phyloP scores from a whole-genome alignment of 129 eudicot species.

The Tagetes erecta region DNA sequence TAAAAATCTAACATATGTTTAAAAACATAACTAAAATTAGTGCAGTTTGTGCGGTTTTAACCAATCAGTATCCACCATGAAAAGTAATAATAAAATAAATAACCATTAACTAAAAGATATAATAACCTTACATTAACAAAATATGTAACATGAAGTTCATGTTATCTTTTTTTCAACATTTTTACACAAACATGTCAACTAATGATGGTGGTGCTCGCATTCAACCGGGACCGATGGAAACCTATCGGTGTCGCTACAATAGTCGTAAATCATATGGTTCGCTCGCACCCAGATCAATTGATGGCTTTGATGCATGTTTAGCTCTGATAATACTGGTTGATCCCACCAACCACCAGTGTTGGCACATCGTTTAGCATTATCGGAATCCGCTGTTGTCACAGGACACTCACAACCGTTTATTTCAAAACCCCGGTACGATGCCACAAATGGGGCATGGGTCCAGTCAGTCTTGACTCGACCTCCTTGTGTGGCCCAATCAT shows the following conservation, averaged over 20 bases:
- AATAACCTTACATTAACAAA: conserved; percentile 25
- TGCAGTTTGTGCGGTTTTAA: conserved; percentile 27
- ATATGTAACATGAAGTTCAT: conserved; percentile 37
- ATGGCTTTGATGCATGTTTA: conserved; percentile 81
- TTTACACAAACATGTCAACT: conserved; percentile 11
- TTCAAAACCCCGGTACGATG: conserved; percentile 71
- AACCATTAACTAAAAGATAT: background rate
- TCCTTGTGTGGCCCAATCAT: conserved; percentile 99
- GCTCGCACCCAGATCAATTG: conserved; percentile 85
- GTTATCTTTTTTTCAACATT: conserved; percentile 19
- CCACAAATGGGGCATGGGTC: conserved; percentile 83
- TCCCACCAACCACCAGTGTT: conserved; percentile 81
- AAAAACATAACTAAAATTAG: conserved; percentile 4
- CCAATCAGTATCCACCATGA: background rate
- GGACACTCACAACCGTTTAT: conserved; percentile 74
- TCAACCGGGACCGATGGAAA: conserved; percentile 65
- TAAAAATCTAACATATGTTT: conserved; percentile 35
- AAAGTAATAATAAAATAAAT: conserved; percentile 1
- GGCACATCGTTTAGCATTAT: conserved; percentile 48
- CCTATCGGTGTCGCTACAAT: conserved; percentile 63
- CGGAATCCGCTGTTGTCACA: conserved; percentile 48
- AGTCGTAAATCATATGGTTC: conserved; percentile 82
- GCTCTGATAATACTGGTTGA: conserved; percentile 62
- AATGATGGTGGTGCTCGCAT: conserved; percentile 77
- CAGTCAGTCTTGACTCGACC: conserved; percentile 88